A percentile compares a stretch with the other conserved stretches of the same genome.
These are phyloP conservation scores for Alternaria gaisen DNA, from an alignment of 2,329 filamentous ascomycete species.

Conservation along the genomic window DNA sequence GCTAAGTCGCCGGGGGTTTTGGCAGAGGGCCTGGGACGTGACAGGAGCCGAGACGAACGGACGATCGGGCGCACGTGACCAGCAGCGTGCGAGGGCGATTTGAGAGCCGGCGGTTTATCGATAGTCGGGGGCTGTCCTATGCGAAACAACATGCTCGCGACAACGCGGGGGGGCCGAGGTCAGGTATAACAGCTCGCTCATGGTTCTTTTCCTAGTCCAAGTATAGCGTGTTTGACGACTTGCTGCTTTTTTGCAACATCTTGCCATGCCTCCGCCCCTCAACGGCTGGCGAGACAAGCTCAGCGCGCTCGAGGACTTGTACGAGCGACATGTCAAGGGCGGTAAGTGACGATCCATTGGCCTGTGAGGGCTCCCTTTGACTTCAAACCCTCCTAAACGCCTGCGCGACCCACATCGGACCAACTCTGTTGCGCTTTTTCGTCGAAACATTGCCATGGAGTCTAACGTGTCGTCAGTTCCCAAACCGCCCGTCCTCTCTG, in stretches of 20 bases:
- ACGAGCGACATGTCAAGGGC: conserved; percentile 46
- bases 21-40: too few species aligned
- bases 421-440: conserved; percentile 23
- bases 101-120: conserved; percentile 5
- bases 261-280: conserved; percentile 47
- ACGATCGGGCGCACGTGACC: conserved; percentile 5
- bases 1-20: conserved; percentile 7
- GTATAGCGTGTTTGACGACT: conserved; percentile 20
- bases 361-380: conserved; percentile 29
- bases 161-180: conserved; percentile 4
- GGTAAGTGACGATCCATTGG: conserved; percentile 50
- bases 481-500: conserved; percentile 48
- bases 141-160: background rate
- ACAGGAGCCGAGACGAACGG: background rate
- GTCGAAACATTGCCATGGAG: conserved; percentile 28
- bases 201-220: conserved; percentile 1
- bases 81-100: background rate
- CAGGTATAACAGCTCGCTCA: conserved; percentile 14
- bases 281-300: conserved; percentile 45
- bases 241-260: conserved; percentile 24
- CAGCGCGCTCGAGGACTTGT: conserved; percentile 40
- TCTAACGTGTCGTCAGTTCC: conserved; percentile 48
- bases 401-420: conserved; percentile 34
- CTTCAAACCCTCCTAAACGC: conserved; percentile 32
- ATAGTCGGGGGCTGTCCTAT: background rate